A percentile compares a stretch with the other conserved stretches of the same genome.
Evolutionary conservation across 768 basidiomycete species (phyloP).

Genomic region (Psilocybe cyanescens): DNA sequence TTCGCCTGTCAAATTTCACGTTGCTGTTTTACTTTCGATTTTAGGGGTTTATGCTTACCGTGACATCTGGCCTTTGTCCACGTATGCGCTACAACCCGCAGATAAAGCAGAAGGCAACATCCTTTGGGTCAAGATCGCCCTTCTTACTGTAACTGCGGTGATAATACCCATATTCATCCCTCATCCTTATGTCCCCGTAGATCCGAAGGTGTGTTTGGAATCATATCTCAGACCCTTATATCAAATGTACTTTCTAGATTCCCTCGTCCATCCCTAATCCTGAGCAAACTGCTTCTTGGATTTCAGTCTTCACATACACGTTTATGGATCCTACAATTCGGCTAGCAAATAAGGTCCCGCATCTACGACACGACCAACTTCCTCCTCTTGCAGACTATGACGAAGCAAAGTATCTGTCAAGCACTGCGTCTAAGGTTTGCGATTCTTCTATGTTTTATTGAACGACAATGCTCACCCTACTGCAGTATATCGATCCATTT

Average conservation of each 20-base stretch:
- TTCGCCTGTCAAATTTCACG: constrained; percentile 26
- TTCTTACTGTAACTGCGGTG: constrained; percentile 45
- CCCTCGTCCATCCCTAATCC: constrained; percentile 35
- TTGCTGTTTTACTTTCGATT: constrained; percentile 30
- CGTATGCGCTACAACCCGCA: constrained; percentile 42
- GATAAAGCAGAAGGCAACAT: constrained; percentile 48
- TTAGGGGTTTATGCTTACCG: constrained; percentile 54
- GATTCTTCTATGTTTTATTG: constrained; percentile 19
- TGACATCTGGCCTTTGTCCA: constrained; percentile 58
- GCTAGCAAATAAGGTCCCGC: constrained; percentile 36
- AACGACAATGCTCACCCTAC: constrained; percentile 9
- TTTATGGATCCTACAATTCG: constrained; percentile 56
- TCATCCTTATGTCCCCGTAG: constrained; percentile 51
- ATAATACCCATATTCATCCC: constrained; percentile 57
- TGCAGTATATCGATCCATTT: constrained; percentile 43
- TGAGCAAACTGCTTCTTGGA: constrained; percentile 52
- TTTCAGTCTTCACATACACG: constrained; percentile 45
- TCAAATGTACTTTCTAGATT: constrained; percentile 18
- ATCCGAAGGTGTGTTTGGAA: constrained; percentile 37
- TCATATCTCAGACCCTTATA: too few relatives aligned
- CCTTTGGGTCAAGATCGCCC: constrained; percentile 52
- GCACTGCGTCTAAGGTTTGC: constrained; percentile 14
- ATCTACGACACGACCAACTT: constrained; percentile 29
- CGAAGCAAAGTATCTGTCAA: constrained; percentile 21
- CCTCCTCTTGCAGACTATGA: constrained; percentile 59